phyloP scores from a whole-genome alignment of 179 eudicot species.

The Amaranthus tricolor region DNA sequence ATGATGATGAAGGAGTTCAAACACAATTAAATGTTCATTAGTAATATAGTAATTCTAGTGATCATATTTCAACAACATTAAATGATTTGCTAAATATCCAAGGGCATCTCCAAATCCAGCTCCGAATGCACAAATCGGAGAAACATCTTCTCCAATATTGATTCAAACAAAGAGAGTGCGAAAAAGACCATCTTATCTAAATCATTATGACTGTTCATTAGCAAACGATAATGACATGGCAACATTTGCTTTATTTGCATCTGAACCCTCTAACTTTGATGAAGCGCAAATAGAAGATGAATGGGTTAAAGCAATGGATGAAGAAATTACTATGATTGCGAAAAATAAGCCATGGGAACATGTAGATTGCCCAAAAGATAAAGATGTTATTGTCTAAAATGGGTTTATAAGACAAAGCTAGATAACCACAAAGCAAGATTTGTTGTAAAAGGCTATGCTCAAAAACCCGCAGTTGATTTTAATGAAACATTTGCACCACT shows the following conservation, averaged over 20 bases:
- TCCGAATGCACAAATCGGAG: neutral
- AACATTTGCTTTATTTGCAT: slow-evolving; percentile 5
- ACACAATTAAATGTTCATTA: neutral
- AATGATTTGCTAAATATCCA: neutral
- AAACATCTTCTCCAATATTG: neutral
- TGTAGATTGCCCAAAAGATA: slow-evolving; percentile 10
- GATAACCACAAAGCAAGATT: slow-evolving; percentile 19
- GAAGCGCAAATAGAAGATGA: slow-evolving; percentile 13
- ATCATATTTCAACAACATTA: neutral
- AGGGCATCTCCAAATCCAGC: neutral
- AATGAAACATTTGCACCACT: slow-evolving; percentile 18
- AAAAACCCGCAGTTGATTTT: slow-evolving; percentile 17
- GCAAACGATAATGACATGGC: neutral
- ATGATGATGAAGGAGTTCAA: neutral
- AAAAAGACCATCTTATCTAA: neutral
- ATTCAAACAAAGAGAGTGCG: neutral
- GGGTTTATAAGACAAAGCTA: slow-evolving; percentile 9
- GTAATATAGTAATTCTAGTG: neutral
- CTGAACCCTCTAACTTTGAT: slow-evolving; percentile 18
- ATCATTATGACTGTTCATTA: slow-evolving; percentile 12
- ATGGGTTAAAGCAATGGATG: slow-evolving; percentile 25
- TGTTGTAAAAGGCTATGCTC: slow-evolving; percentile 13
- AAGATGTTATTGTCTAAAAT: slow-evolving; percentile 17
- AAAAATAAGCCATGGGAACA: slow-evolving; percentile 19
- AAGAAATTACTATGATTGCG: slow-evolving; percentile 19